A percentile compares a stretch with the other conserved stretches of the same genome.
phyloP scores from a whole-genome alignment of 306 rosid species.

The Prunus armeniaca region DNA sequence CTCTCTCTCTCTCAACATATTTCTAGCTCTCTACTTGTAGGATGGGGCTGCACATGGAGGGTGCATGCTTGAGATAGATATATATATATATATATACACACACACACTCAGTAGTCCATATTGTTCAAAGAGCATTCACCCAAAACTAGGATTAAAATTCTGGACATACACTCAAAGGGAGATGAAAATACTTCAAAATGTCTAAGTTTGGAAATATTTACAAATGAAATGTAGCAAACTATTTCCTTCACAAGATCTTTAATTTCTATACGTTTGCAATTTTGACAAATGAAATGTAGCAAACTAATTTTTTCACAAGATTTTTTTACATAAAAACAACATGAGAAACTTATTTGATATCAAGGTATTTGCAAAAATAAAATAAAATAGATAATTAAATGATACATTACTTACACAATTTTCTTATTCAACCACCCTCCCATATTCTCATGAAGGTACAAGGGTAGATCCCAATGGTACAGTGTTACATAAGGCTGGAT shows the following conservation, averaged over 20 bases:
- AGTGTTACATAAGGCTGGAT: constrained; percentile 80
- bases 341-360: too few species aligned
- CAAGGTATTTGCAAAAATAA: not conserved
- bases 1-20: too few species aligned
- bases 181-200: not conserved
- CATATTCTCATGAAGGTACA: constrained; percentile 80
- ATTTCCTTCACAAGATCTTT: not conserved
- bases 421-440: constrained; percentile 85
- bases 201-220: not conserved
- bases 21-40: too few species aligned
- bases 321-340: not conserved
- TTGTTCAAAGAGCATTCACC: not conserved
- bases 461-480: constrained; percentile 98
- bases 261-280: not conserved
- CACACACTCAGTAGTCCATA: not conserved
- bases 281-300: not conserved
- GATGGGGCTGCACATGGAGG: too few species aligned
- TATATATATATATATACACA: not conserved
- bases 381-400: not conserved
- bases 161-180: not conserved
- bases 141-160: not conserved
- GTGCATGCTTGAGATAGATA: too few species aligned
- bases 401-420: constrained; percentile 56
- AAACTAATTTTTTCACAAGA: not conserved
- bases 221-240: not conserved